Percentiles rank a stretch among this genome's conserved stretches.
Conservation (phyloP, 805 yeast genomes). For the Suhomyces sp. region DNA sequence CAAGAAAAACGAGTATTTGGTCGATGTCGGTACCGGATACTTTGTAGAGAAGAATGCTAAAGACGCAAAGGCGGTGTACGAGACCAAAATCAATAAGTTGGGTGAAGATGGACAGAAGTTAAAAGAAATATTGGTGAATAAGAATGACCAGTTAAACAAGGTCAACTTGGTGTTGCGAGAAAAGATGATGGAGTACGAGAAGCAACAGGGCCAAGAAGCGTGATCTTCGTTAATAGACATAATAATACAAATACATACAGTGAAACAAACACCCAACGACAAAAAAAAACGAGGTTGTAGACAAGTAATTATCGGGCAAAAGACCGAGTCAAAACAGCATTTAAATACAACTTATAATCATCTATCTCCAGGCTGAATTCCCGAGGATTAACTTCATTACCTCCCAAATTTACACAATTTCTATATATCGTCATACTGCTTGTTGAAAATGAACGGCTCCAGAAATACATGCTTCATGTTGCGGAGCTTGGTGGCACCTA, state of each 20-base stretch:
- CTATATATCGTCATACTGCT: constrained; percentile 9
- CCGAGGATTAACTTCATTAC: too few relatives aligned
- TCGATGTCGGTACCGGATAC: constrained; percentile 96
- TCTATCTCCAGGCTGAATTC: too few relatives aligned
- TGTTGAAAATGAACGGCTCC: constrained; percentile 52
- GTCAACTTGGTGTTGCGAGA: constrained; percentile 57
- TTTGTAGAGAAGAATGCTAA: constrained; percentile 73
- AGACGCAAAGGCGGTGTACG: constrained; percentile 71
- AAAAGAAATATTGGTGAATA: constrained; percentile 71
- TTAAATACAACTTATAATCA: too few relatives aligned
- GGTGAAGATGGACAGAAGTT: constrained; percentile 71
- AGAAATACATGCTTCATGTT: constrained; percentile 39
- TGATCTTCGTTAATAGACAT: constrained; percentile 8
- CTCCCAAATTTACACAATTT: background rate
- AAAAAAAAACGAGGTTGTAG: too few relatives aligned
- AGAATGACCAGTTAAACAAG: constrained; percentile 59
- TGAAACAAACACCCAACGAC: too few relatives aligned
- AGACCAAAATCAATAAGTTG: constrained; percentile 68
- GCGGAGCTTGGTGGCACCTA: constrained; percentile 46
- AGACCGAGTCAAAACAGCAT: too few relatives aligned
- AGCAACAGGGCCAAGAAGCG: constrained; percentile 15
- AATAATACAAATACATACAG: background rate
- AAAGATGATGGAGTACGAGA: constrained; percentile 48
- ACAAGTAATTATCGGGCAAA: too few relatives aligned
- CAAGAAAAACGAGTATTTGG: constrained; percentile 68